These are phyloP conservation scores for Flaveria robusta DNA, from an alignment of 129 eudicot species.

Conservation along the genomic window DNA sequence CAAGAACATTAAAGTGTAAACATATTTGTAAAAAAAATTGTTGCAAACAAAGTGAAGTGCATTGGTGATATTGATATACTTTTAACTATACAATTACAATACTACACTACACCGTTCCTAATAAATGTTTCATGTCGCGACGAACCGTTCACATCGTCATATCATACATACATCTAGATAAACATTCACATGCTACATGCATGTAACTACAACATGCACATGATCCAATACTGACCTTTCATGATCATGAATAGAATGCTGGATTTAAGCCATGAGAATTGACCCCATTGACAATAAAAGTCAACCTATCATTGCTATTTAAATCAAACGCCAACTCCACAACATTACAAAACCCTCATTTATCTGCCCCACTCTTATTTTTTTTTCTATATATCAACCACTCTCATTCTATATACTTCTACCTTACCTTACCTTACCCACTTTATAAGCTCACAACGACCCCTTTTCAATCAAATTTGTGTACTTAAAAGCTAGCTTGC, in stretches of 20 bases:
- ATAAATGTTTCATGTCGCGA: neutral
- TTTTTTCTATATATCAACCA: neutral
- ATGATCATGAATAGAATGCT: constrained; percentile 18
- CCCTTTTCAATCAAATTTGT: constrained; percentile 9
- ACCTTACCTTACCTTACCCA: constrained; percentile 42
- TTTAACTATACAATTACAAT: neutral
- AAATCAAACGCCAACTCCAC: constrained; percentile 20
- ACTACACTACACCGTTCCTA: neutral
- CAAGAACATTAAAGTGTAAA: no score
- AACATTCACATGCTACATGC: constrained; percentile 29
- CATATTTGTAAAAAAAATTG: no score
- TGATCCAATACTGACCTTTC: constrained; percentile 34
- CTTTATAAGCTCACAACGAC: constrained; percentile 42
- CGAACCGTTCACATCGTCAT: neutral
- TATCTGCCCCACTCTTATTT: constrained; percentile 71
- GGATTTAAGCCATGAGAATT: constrained; percentile 18
- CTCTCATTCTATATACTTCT: neutral
- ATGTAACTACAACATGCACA: constrained; percentile 29
- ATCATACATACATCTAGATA: constrained; percentile 3
- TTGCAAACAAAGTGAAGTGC: neutral
- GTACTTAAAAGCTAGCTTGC: constrained; percentile 20
- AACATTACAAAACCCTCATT: constrained; percentile 35
- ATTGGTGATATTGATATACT: neutral
- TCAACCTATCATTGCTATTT: constrained; percentile 42
- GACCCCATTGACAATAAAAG: constrained; percentile 43